A percentile compares a stretch with the other conserved stretches of the same genome.
Evolutionary conservation across 2,329 filamentous ascomycete genomes (phyloP).

Genomic region (Trichoderma sp.): DNA sequence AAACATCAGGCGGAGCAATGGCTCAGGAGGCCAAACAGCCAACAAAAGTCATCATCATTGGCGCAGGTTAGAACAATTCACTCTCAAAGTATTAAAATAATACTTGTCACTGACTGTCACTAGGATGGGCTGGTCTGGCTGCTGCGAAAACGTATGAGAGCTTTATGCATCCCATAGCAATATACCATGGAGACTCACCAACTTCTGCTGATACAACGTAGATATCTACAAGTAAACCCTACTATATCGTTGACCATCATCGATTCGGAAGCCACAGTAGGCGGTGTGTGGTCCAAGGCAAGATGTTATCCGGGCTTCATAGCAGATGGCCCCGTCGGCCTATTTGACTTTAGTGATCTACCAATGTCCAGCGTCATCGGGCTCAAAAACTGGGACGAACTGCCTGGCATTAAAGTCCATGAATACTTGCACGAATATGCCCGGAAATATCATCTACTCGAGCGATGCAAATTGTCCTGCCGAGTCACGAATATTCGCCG

Average conservation of each 20-base stretch:
- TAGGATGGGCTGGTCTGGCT: conserved; percentile 12
- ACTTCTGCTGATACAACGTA: not conserved
- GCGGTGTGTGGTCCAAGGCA: conserved; percentile 13
- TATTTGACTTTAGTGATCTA: conserved; percentile 15
- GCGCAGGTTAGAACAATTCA: not conserved
- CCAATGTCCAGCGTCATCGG: not conserved
- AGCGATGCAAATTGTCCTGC: conserved; percentile 4
- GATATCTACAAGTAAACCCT: conserved; percentile 1
- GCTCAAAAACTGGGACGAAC: conserved; percentile 8
- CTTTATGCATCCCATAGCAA: not conserved
- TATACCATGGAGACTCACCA: not conserved
- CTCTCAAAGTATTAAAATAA: too few species aligned
- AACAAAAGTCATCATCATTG: not conserved
- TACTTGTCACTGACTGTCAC: not conserved
- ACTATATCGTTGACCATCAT: not conserved
- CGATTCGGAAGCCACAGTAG: not conserved
- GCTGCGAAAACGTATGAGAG: conserved; percentile 11
- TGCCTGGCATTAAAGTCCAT: conserved; percentile 5
- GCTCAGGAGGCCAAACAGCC: not conserved
- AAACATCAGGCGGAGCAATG: not conserved
- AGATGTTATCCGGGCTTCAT: conserved; percentile 17
- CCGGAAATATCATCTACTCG: not conserved
- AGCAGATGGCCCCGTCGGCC: conserved; percentile 9
- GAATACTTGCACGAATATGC: conserved; percentile 8
- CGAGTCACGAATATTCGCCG: not conserved